phyloP scores from a whole-genome alignment of 768 basidiomycete species.

The Leccinum aurantiacum region DNA sequence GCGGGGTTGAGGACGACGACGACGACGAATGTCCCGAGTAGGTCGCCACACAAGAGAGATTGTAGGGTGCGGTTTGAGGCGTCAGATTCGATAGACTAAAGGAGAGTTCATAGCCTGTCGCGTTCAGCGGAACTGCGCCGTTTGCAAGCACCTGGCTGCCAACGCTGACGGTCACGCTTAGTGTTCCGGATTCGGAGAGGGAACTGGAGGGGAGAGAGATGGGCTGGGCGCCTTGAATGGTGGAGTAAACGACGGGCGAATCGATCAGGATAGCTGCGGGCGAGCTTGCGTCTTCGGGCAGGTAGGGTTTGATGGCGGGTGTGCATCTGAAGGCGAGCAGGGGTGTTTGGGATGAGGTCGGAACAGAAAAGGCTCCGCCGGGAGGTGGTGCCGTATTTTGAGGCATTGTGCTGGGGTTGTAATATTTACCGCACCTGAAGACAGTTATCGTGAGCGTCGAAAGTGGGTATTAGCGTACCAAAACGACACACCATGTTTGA shows the following conservation, averaged over 20 bases:
- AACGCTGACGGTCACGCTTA: slow-evolving; percentile 45
- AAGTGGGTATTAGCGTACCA: neutral
- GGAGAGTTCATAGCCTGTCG: slow-evolving; percentile 46
- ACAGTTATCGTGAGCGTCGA: neutral
- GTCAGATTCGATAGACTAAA: slow-evolving; percentile 47
- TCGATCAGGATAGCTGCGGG: slow-evolving; percentile 53
- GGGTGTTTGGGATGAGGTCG: slow-evolving; percentile 38
- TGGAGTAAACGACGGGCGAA: slow-evolving; percentile 45
- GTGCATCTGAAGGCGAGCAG: slow-evolving; percentile 58
- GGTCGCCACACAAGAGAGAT: slow-evolving; percentile 29
- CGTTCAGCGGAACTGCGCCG: slow-evolving; percentile 52
- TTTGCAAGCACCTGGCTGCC: slow-evolving; percentile 43
- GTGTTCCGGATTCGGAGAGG: slow-evolving; percentile 23
- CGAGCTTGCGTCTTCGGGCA: slow-evolving; percentile 48
- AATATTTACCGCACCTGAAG: slow-evolving; percentile 49
- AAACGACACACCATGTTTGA: slow-evolving; percentile 30
- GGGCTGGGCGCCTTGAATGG: slow-evolving; percentile 44
- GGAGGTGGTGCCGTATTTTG: slow-evolving; percentile 39
- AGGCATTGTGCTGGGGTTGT: slow-evolving; percentile 42
- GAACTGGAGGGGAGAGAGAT: slow-evolving; percentile 38
- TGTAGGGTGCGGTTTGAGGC: slow-evolving; percentile 37
- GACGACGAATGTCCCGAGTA: slow-evolving; percentile 34
- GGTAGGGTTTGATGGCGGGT: slow-evolving; percentile 57
- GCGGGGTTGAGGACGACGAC: slow-evolving; percentile 30
- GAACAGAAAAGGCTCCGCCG: slow-evolving; percentile 49